Evolutionary conservation across 2,329 filamentous ascomycete species (phyloP), one percentile per base, ranked within the genome.

Genomic region (Lecanicillium sp.): DNA sequence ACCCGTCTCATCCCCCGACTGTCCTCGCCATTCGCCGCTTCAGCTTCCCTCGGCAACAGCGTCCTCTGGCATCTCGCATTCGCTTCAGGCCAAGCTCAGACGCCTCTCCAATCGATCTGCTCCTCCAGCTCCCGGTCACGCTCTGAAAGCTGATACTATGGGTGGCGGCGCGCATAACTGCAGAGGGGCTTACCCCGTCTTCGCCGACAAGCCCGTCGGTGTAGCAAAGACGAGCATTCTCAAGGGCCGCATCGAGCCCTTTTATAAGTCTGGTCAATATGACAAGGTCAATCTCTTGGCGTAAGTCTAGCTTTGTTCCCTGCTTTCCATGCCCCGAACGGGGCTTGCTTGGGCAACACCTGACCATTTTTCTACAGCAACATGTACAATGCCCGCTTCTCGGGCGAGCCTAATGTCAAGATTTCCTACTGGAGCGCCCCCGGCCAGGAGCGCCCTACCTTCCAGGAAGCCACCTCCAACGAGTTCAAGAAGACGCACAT

Each of bases 381-480:
- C 39, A 52, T 64, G 46, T 59, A 62, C 54, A 64, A 63, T 45
- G 59, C 54, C 38, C 57, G 51, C 29, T 57, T 55, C 44, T 80
- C 80, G 9, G 87, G 87, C 48, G 66, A 78, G 47, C 77, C 86
- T 19, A 74, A 90, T 57, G 79, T 97, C 54, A 84, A 88, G 64
- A 79, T 98, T 41, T 87, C 74, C 43, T 87, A 88, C 42, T 95
- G 89, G 77, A 81, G 84, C 41, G 87, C 87, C 12, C 89, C 89
- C 2, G 70, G 81, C 51, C 79, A 86, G 36, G 72, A 79, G 18
- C 79, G 92, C 13, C 92, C 92, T 3, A 81, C 82, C 4, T 98
- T 98, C 65, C 66, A 89, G 46, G 87, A 96, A 40, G 90, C 89
- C 5, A 67, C 72, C n/a, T 69, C 67, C 34, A 80, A 94, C 49